Conservation (phyloP, 2,329 filamentous ascomycete species). For the Periconia sp. region DNA sequence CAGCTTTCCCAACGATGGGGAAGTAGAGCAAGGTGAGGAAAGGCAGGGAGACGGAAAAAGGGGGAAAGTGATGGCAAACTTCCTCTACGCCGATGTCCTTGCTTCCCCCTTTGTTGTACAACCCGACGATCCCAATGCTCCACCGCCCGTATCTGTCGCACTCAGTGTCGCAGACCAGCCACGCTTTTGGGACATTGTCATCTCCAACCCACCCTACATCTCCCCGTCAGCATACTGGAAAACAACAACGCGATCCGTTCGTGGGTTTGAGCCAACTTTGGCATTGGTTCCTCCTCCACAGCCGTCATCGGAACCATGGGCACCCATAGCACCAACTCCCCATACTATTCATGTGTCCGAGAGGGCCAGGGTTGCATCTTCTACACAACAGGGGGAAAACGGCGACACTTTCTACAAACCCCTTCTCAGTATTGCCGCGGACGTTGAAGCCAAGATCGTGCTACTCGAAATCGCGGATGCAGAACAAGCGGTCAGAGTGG, state of each 20-base stretch:
- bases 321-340: background rate
- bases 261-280: conserved; percentile 75
- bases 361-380: background rate
- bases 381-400: background rate
- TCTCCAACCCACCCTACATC: conserved; percentile 92
- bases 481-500: conserved; percentile 67
- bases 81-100: conserved; percentile 51
- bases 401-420: conserved; percentile 68
- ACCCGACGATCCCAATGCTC: background rate
- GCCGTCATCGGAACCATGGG: background rate
- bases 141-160: conserved; percentile 16
- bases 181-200: conserved; percentile 61
- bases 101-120: conserved; percentile 53
- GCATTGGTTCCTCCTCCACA: conserved; percentile 64
- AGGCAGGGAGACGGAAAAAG: conserved; percentile 1
- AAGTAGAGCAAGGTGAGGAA: background rate
- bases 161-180: conserved; percentile 17
- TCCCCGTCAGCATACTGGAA: conserved; percentile 64
- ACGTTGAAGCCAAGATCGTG: conserved; percentile 56
- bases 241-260: conserved; percentile 72
- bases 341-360: background rate
- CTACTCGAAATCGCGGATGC: conserved; percentile 73
- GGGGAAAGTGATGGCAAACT: conserved; percentile 38
- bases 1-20: background rate
- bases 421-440: conserved; percentile 59